Percentiles rank a stretch among this genome's conserved stretches.
Evolutionary conservation across 805 yeast species (phyloP).

Genomic region (Phaffomyces opuntiae): DNA sequence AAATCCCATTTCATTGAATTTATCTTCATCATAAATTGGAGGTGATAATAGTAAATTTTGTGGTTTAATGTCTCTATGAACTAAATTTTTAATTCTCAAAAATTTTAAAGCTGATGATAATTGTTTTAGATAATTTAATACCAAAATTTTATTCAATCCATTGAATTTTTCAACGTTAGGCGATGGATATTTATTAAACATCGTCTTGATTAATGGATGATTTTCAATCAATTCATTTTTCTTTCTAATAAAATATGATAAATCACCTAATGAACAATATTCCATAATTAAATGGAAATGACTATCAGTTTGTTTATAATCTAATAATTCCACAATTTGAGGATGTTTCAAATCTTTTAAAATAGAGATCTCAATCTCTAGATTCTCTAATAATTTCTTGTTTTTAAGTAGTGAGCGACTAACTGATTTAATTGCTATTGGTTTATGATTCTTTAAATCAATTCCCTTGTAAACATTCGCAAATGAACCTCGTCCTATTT

Average conservation of each 20-base stretch:
- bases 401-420: slow-evolving; percentile 74
- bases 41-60: slow-evolving; percentile 80
- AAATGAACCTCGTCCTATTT: slow-evolving; percentile 93
- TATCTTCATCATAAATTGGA: slow-evolving; percentile 60
- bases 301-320: slow-evolving; percentile 67
- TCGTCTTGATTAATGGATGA: slow-evolving; percentile 71
- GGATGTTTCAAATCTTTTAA: slow-evolving; percentile 86
- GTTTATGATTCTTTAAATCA: slow-evolving; percentile 40
- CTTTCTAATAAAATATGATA: slow-evolving; percentile 77
- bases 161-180: slow-evolving; percentile 54
- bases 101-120: slow-evolving; percentile 79
- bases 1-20: slow-evolving; percentile 44
- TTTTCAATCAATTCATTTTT: slow-evolving; percentile 63
- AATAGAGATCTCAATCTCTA: slow-evolving; percentile 88
- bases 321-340: slow-evolving; percentile 82
- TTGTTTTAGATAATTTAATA: slow-evolving; percentile 81
- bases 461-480: slow-evolving; percentile 91
- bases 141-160: slow-evolving; percentile 75
- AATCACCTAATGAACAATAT: slow-evolving; percentile 91
- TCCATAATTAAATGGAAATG: slow-evolving; percentile 93
- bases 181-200: slow-evolving; percentile 78
- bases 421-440: slow-evolving; percentile 88
- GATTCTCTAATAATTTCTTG: slow-evolving; percentile 80
- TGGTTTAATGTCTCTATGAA: slow-evolving; percentile 94
- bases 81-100: slow-evolving; percentile 73